Evolutionary conservation across 2,329 filamentous ascomycete genomes (phyloP).

Genomic region (Microdochium paspali): DNA sequence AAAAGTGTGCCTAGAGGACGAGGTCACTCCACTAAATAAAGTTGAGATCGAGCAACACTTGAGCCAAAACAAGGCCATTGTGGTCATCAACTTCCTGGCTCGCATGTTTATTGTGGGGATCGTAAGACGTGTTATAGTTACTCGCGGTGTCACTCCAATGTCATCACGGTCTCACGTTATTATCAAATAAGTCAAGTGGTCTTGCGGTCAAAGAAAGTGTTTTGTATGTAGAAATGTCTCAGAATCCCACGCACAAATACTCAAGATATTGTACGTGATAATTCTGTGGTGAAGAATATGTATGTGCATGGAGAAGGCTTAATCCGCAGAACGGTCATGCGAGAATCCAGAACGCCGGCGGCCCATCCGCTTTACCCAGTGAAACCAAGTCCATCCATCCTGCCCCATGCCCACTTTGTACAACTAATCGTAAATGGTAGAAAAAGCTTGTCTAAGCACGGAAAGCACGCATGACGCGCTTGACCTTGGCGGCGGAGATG

Average conservation of each 20-base stretch:
- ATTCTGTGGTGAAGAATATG: background rate
- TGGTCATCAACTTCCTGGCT: no score
- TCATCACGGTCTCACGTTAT: background rate
- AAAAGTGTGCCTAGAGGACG: no score
- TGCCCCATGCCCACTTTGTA: background rate
- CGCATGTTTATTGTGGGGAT: no score
- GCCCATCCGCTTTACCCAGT: background rate
- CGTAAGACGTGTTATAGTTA: no score
- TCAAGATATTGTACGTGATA: background rate
- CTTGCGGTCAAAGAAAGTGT: background rate
- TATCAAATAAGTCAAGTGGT: background rate
- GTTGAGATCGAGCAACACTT: no score
- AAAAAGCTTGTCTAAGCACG: conserved; percentile 10
- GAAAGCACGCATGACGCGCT: conserved; percentile 13
- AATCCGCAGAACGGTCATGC: background rate
- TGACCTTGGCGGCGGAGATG: conserved; percentile 18
- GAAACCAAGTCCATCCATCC: background rate
- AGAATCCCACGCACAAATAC: background rate
- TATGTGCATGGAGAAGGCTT: background rate
- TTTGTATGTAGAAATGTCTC: background rate
- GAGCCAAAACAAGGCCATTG: no score
- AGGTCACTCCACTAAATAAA: no score
- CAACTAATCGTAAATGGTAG: background rate
- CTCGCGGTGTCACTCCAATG: background rate
- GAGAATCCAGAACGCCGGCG: background rate